Evolutionary conservation across 306 rosid genomes (phyloP).

Genomic region (Clitoria ternatea): DNA sequence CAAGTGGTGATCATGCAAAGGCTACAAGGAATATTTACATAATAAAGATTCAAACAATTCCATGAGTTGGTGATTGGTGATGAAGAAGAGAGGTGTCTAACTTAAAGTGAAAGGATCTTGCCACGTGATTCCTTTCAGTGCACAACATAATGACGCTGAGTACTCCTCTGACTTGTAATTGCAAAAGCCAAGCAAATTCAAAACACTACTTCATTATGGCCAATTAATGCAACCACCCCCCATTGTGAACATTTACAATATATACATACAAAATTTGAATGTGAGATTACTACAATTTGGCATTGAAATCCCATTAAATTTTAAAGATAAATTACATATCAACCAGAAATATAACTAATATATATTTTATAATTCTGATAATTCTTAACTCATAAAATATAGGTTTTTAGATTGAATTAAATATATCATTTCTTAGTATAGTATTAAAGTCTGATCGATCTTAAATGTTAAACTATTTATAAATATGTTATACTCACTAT

Average conservation of each 20-base stretch:
- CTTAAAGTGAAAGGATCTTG: conserved; percentile 4
- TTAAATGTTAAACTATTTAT: no score
- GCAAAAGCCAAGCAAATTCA: neutral
- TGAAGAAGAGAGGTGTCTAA: neutral
- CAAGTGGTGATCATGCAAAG: neutral
- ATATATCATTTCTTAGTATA: no score
- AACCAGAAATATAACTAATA: no score
- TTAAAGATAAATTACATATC: no score
- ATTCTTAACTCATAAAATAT: no score
- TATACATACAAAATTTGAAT: neutral
- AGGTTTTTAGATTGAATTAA: no score
- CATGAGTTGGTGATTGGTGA: conserved; percentile 1
- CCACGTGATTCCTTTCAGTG: conserved; percentile 39
- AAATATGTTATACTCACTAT: no score
- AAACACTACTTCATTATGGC: neutral
- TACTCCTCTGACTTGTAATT: no score
- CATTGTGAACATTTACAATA: neutral
- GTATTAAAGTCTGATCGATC: no score
- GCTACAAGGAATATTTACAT: neutral
- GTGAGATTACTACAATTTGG: neutral
- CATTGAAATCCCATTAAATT: neutral
- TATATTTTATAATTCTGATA: no score
- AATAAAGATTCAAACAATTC: neutral
- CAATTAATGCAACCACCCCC: neutral
- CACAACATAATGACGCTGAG: conserved; percentile 2